phyloP scores from a whole-genome alignment of 179 eudicot species.

The Sideroxylon spinosum region DNA sequence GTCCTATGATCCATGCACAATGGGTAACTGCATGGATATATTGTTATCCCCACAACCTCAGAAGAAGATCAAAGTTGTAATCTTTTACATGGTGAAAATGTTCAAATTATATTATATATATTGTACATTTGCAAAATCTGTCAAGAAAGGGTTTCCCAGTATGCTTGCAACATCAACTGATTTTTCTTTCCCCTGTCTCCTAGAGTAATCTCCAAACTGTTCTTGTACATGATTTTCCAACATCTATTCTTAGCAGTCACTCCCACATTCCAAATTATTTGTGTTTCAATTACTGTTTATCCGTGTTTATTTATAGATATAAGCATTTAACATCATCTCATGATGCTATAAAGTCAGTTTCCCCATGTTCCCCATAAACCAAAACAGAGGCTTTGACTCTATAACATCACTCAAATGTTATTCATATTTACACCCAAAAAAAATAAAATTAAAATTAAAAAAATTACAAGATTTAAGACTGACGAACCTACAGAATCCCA shows the following conservation, averaged over 20 bases:
- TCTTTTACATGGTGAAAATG: too few species aligned
- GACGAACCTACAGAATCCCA: constrained; percentile 12
- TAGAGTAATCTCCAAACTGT: neutral
- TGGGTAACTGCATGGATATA: too few species aligned
- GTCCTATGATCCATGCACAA: too few species aligned
- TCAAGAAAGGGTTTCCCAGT: neutral
- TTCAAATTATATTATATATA: neutral
- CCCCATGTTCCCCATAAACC: neutral
- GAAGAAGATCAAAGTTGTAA: too few species aligned
- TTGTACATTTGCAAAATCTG: neutral
- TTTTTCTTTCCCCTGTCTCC: neutral
- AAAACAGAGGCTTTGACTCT: constrained; percentile 11
- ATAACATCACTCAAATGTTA: constrained; percentile 13
- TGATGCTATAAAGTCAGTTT: constrained; percentile 3
- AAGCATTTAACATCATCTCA: constrained; percentile 1
- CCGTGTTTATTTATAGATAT: neutral
- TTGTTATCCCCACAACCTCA: too few species aligned
- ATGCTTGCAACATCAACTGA: neutral
- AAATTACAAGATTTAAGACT: constrained; percentile 7
- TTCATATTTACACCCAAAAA: neutral
- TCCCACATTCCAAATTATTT: neutral
- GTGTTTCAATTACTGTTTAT: neutral
- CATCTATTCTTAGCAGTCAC: neutral
- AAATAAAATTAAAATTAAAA: constrained; percentile 6
- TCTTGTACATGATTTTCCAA: too few species aligned